Evolutionary conservation across 148 eudicot species (phyloP).

Genomic region (Chenopodium quinoa): DNA sequence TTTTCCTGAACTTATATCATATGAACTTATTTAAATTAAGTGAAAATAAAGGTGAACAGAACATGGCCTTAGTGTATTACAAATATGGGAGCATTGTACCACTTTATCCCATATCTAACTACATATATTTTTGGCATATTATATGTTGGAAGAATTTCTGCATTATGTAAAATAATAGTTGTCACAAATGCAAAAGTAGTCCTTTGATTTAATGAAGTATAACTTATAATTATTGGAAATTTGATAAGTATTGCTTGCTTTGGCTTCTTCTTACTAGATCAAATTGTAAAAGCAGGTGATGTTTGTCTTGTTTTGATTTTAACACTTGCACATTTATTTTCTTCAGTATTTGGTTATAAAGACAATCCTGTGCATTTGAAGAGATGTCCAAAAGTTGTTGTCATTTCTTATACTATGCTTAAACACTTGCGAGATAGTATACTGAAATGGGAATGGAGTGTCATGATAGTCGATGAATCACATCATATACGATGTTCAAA

Average conservation of each 20-base stretch:
- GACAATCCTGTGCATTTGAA: slow-evolving; percentile 72
- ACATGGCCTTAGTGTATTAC: too few species aligned
- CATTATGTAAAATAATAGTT: too few species aligned
- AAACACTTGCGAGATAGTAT: slow-evolving; percentile 68
- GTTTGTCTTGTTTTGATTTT: not conserved
- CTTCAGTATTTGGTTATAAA: slow-evolving; percentile 68
- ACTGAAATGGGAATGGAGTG: slow-evolving; percentile 63
- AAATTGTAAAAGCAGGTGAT: not conserved
- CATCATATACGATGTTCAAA: slow-evolving; percentile 88
- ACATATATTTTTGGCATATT: not conserved
- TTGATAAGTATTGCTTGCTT: not conserved
- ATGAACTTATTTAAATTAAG: too few species aligned
- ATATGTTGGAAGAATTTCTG: not conserved
- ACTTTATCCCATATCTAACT: too few species aligned
- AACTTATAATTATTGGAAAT: not conserved
- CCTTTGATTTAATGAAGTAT: too few species aligned
- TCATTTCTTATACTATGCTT: slow-evolving; percentile 88
- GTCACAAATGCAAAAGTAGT: not conserved
- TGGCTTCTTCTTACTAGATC: not conserved
- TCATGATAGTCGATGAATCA: slow-evolving; percentile 91
- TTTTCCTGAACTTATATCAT: too few species aligned
- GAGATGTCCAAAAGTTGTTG: slow-evolving; percentile 76
- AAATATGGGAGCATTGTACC: too few species aligned
- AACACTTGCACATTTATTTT: slow-evolving; percentile 5
- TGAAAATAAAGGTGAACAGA: too few species aligned